These are phyloP conservation scores for Thraustochytrium striatum DNA, from an alignment of 352 stramenopile genomes.

Conservation along the genomic window DNA sequence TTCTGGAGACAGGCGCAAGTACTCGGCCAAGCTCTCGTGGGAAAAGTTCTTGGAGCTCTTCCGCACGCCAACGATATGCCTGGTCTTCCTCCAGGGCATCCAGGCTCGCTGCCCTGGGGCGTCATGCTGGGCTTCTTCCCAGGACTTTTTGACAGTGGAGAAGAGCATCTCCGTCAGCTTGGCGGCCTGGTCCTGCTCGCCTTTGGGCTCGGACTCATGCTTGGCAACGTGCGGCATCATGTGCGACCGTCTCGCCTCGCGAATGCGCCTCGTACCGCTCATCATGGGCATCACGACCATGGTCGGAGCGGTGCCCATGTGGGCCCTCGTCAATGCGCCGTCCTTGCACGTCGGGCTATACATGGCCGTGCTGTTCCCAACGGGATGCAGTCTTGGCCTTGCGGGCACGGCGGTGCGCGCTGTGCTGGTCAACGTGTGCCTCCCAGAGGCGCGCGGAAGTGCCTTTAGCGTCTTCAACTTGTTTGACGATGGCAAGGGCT, in stretches of 20 bases:
- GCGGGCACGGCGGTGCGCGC: neutral
- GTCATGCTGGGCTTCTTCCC: conserved; percentile 68
- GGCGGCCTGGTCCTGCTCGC: conserved; percentile 59
- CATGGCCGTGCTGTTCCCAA: neutral
- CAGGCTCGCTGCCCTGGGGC: conserved; percentile 60
- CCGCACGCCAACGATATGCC: conserved; percentile 57
- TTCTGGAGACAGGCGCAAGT: neutral
- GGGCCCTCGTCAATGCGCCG: neutral
- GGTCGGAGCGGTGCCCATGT: neutral
- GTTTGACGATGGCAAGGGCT: conserved; percentile 38
- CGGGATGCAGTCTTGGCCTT: conserved; percentile 16
- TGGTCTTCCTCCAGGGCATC: conserved; percentile 62
- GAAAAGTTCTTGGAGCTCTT: neutral
- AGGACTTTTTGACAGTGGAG: conserved; percentile 63
- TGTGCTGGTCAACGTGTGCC: neutral
- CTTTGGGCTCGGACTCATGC: conserved; percentile 63
- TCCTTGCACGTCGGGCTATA: neutral
- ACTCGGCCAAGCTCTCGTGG: conserved; percentile 6
- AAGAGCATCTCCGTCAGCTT: conserved; percentile 56
- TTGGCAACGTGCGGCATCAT: conserved; percentile 58
- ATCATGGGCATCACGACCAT: conserved; percentile 11
- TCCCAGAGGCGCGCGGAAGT: neutral
- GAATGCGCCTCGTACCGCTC: neutral
- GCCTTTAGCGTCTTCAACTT: conserved; percentile 25
- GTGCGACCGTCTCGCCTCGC: neutral